Conservation (phyloP, 169 alveolate species). For the Eimeria maxima region DNA sequence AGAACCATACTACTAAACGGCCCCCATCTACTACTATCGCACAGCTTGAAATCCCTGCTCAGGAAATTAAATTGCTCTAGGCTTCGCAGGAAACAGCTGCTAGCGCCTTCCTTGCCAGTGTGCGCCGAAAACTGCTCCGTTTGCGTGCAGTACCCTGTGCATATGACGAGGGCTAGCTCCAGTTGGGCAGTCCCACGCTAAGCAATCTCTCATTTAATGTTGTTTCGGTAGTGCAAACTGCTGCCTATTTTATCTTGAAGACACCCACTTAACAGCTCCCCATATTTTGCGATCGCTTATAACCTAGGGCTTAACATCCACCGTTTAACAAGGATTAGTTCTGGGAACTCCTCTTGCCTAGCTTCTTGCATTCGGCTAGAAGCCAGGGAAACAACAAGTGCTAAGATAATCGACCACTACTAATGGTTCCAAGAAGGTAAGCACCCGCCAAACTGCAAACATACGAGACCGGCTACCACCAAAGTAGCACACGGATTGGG, state of each 20-base stretch:
- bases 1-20: conserved; percentile 57
- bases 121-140: neutral
- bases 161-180: neutral
- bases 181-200: neutral
- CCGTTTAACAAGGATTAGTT: neutral
- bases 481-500: neutral
- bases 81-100: neutral
- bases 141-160: neutral
- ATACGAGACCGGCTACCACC: neutral
- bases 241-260: neutral
- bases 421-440: neutral
- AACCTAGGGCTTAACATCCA: neutral
- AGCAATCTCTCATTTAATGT: neutral
- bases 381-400: neutral
- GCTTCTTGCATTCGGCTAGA: neutral
- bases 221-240: neutral
- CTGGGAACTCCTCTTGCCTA: neutral
- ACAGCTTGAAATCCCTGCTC: neutral
- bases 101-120: neutral
- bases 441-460: neutral
- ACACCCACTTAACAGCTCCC: neutral
- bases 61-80: no score
- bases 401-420: neutral
- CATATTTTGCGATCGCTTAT: neutral
- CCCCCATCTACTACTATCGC: neutral